A percentile compares a stretch with the other conserved stretches of the same genome.
phyloP scores from a whole-genome alignment of 805 yeast species.

The Candida verbasci region DNA sequence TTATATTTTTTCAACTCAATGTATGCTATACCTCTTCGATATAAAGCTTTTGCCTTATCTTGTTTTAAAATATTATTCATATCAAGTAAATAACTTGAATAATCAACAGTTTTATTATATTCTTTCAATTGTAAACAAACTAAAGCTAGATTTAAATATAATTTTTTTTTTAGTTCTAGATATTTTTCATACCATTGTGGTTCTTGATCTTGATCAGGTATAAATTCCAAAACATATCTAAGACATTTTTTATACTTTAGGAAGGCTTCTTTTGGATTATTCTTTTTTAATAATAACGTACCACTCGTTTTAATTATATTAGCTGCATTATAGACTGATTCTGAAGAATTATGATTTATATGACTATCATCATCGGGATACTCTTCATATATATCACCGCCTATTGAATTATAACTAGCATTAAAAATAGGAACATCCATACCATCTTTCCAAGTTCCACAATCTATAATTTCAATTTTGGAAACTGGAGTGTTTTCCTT shows the following conservation, averaged over 20 bases:
- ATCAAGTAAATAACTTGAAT: slow-evolving; percentile 54
- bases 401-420: slow-evolving; percentile 57
- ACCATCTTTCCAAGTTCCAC: slow-evolving; percentile 59
- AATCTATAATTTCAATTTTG: slow-evolving; percentile 35
- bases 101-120: slow-evolving; percentile 48
- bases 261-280: slow-evolving; percentile 47
- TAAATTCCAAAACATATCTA: slow-evolving; percentile 64
- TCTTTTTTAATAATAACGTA: slow-evolving; percentile 51
- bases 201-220: slow-evolving; percentile 66
- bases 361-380: slow-evolving; percentile 67
- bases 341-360: slow-evolving; percentile 55
- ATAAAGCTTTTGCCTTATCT: slow-evolving; percentile 57
- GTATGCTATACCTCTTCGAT: slow-evolving; percentile 50
- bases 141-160: slow-evolving; percentile 58
- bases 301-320: slow-evolving; percentile 65
- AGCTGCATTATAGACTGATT: slow-evolving; percentile 48
- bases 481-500: slow-evolving; percentile 42
- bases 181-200: slow-evolving; percentile 49
- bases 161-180: slow-evolving; percentile 46
- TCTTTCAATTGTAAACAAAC: slow-evolving; percentile 46
- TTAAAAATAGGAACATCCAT: slow-evolving; percentile 56
- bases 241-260: slow-evolving; percentile 64
- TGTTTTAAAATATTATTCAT: slow-evolving; percentile 27
- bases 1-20: slow-evolving; percentile 42
- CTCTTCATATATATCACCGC: slow-evolving; percentile 73